Evolutionary conservation across 805 yeast species (phyloP).

Genomic region (Yamadazyma insecticola): DNA sequence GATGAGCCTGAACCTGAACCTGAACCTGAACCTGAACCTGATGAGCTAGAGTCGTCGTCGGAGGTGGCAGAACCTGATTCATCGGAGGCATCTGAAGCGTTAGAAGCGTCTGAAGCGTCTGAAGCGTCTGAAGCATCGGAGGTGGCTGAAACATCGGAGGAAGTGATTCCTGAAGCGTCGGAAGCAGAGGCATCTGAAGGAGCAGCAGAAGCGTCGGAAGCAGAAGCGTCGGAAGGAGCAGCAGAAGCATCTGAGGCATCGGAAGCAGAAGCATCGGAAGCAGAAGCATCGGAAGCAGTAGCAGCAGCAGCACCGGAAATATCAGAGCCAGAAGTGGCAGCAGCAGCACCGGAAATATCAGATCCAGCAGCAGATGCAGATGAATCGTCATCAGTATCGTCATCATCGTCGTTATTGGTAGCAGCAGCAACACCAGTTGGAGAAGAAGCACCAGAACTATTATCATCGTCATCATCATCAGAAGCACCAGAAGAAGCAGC

Average conservation of each 20-base stretch:
- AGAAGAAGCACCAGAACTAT: not conserved
- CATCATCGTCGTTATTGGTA: not conserved
- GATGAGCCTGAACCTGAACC: conserved; percentile 1
- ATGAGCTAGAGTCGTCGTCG: conserved; percentile 1
- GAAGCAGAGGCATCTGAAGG: not conserved
- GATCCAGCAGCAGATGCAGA: not conserved
- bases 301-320: not conserved
- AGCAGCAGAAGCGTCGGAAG: not conserved
- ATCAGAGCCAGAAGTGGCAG: not conserved
- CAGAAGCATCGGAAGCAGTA: conserved; percentile 1
- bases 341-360: conserved; percentile 3
- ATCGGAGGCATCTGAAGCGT: conserved; percentile 17
- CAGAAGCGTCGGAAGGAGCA: conserved; percentile 20
- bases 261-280: conserved; percentile 1
- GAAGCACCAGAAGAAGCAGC: not conserved
- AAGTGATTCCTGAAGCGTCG: not conserved
- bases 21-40: not conserved
- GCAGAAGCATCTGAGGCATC: conserved; percentile 14
- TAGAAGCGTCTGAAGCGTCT: conserved; percentile 20
- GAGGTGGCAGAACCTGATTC: conserved; percentile 21
- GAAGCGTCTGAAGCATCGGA: conserved; percentile 21
- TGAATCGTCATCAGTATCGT: not conserved
- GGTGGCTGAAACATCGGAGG: conserved; percentile 6
- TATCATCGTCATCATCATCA: not conserved
- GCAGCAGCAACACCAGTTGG: not conserved